A percentile compares a stretch with the other conserved stretches of the same genome.
Evolutionary conservation across 2,329 filamentous ascomycete genomes (phyloP).

Genomic region (Beauveria rudraprayagi): DNA sequence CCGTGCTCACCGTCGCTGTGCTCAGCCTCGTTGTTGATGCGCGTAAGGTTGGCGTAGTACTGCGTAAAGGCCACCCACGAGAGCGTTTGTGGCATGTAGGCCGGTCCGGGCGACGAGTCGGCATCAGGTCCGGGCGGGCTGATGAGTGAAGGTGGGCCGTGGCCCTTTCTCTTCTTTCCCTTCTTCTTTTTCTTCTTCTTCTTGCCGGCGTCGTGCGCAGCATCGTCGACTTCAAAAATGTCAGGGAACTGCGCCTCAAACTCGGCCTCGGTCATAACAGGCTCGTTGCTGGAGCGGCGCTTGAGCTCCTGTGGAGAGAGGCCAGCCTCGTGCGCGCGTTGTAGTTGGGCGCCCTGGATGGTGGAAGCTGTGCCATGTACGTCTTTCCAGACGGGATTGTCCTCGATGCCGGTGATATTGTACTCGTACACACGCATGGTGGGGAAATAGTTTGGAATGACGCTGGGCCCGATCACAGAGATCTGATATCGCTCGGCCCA

Average conservation of each 20-base stretch:
- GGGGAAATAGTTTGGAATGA: slow-evolving; percentile 90
- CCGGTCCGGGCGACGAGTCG: slow-evolving; percentile 70
- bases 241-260: slow-evolving; percentile 28
- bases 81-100: slow-evolving; percentile 78
- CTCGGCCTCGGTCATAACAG: slow-evolving; percentile 16
- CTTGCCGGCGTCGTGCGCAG: slow-evolving; percentile 25
- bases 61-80: slow-evolving; percentile 77
- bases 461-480: slow-evolving; percentile 71
- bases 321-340: slow-evolving; percentile 21
- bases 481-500: slow-evolving; percentile 82
- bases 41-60: slow-evolving; percentile 89
- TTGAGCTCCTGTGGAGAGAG: slow-evolving; percentile 20
- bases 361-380: slow-evolving; percentile 17
- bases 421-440: slow-evolving; percentile 88
- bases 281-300: slow-evolving; percentile 20
- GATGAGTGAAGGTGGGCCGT: slow-evolving; percentile 51
- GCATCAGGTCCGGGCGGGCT: slow-evolving; percentile 67
- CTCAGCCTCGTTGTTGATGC: slow-evolving; percentile 61
- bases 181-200: slow-evolving; percentile 37
- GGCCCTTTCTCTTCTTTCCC: slow-evolving; percentile 37
- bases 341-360: slow-evolving; percentile 22
- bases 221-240: slow-evolving; percentile 20
- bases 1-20: slow-evolving; percentile 33
- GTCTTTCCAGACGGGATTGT: slow-evolving; percentile 39
- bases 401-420: slow-evolving; percentile 73